These are phyloP conservation scores for Stephanodiscus triporus DNA, from an alignment of 108 stramenopile genomes.

Conservation along the genomic window DNA sequence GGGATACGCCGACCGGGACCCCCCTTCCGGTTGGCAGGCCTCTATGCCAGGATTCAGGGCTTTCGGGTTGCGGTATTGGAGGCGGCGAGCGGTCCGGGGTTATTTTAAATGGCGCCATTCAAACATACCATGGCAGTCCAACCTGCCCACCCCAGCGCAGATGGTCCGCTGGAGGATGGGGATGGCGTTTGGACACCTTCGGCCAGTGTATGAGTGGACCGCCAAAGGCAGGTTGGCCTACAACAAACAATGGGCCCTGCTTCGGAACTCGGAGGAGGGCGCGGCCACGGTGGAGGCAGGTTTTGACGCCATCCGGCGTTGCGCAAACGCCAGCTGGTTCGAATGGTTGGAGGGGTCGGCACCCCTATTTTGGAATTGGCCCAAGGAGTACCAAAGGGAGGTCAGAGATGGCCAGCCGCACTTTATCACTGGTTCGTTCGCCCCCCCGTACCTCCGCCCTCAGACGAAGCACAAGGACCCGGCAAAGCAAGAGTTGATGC, in stretches of 20 bases:
- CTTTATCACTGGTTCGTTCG: neutral
- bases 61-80: slow-evolving; percentile 42
- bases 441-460: neutral
- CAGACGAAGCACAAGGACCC: neutral
- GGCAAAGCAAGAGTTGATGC: neutral
- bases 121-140: neutral
- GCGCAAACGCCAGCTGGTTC: slow-evolving; percentile 13
- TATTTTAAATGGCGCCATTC: neutral
- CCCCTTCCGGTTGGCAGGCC: slow-evolving; percentile 42
- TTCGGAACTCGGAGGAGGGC: slow-evolving; percentile 31
- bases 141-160: too few species aligned
- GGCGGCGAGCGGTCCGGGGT: neutral
- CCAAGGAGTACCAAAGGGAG: neutral
- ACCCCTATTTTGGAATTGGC: slow-evolving; percentile 52
- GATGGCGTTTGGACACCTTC: too few species aligned
- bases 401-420: slow-evolving; percentile 35
- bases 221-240: neutral
- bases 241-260: neutral
- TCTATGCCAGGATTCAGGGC: slow-evolving; percentile 18
- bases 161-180: too few species aligned
- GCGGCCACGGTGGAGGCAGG: slow-evolving; percentile 20
- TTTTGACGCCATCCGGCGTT: slow-evolving; percentile 18
- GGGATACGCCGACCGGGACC: neutral
- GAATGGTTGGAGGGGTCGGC: slow-evolving; percentile 46
- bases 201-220: neutral